Percentiles rank a stretch among this genome's conserved stretches.
These are phyloP conservation scores for Larix kaempferi DNA, from an alignment of 75 land plant genomes.

Conservation along the genomic window DNA sequence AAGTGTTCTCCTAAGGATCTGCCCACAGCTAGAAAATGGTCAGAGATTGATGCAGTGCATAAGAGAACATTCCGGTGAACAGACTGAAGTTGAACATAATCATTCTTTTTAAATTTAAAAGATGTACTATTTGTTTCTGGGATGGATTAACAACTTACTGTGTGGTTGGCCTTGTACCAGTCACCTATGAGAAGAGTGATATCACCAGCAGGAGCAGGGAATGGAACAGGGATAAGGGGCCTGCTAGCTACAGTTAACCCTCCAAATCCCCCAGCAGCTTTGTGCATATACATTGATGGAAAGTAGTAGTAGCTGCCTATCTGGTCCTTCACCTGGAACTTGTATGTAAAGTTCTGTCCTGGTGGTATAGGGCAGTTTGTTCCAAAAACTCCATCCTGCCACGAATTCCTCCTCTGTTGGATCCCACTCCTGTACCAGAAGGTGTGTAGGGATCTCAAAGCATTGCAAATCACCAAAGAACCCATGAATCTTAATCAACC, in stretches of 20 bases:
- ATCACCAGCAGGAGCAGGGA: slow-evolving; percentile 53
- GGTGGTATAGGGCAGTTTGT: slow-evolving; percentile 73
- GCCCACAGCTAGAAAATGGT: neutral
- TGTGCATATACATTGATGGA: slow-evolving; percentile 55
- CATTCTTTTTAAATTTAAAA: too few species aligned
- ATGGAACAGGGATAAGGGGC: slow-evolving; percentile 56
- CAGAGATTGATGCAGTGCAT: too few species aligned
- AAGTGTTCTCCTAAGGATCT: slow-evolving; percentile 33
- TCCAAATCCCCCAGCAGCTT: slow-evolving; percentile 69
- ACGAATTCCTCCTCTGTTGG: slow-evolving; percentile 56
- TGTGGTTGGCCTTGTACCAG: slow-evolving; percentile 61
- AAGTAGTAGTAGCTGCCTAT: slow-evolving; percentile 68
- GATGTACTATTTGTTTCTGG: too few species aligned
- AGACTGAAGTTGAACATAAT: too few species aligned
- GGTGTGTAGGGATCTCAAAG: too few species aligned
- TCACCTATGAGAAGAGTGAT: slow-evolving; percentile 56
- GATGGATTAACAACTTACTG: slow-evolving; percentile 20
- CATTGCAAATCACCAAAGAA: too few species aligned
- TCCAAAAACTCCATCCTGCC: slow-evolving; percentile 62
- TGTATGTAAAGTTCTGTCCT: slow-evolving; percentile 57
- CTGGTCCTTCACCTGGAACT: slow-evolving; percentile 67
- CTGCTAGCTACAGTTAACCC: slow-evolving; percentile 51
- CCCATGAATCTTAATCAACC: too few species aligned
- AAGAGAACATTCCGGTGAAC: too few species aligned
- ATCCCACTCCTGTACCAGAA: slow-evolving; percentile 44